These are phyloP conservation scores for Russula sp. DNA, from an alignment of 768 basidiomycete genomes.

Conservation along the genomic window DNA sequence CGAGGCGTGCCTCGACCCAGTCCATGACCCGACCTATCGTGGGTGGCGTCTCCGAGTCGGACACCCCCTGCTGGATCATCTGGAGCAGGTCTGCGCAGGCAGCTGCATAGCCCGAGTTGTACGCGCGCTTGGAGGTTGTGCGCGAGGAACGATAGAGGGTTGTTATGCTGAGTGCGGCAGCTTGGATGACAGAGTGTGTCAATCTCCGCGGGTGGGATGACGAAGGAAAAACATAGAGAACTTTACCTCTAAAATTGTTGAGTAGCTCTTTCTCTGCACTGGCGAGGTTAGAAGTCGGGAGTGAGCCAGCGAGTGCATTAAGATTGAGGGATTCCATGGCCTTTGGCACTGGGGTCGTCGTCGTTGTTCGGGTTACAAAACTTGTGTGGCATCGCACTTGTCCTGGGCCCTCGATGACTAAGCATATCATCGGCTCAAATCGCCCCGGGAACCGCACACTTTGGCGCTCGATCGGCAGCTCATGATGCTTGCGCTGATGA, in stretches of 20 bases:
- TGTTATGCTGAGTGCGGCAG: constrained; percentile 78
- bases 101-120: constrained; percentile 73
- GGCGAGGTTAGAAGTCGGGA: constrained; percentile 61
- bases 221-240: not conserved
- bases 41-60: constrained; percentile 40
- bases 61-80: constrained; percentile 82
- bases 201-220: constrained; percentile 25
- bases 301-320: constrained; percentile 69
- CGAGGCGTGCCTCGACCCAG: constrained; percentile 76
- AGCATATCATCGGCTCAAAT: not conserved
- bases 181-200: constrained; percentile 28
- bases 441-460: not conserved
- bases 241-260: constrained; percentile 73
- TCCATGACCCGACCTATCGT: constrained; percentile 78
- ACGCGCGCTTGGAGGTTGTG: constrained; percentile 70
- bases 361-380: constrained; percentile 17
- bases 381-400: not conserved
- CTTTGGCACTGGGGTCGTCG: not conserved
- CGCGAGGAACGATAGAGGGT: constrained; percentile 78
- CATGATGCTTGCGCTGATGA: too few species aligned
- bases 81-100: constrained; percentile 76
- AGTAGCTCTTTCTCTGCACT: constrained; percentile 77
- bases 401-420: constrained; percentile 9
- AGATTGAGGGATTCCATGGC: constrained; percentile 73
- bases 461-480: too few species aligned